Conservation (phyloP, 495 filamentous ascomycete species). For the Talaromyces liani region DNA sequence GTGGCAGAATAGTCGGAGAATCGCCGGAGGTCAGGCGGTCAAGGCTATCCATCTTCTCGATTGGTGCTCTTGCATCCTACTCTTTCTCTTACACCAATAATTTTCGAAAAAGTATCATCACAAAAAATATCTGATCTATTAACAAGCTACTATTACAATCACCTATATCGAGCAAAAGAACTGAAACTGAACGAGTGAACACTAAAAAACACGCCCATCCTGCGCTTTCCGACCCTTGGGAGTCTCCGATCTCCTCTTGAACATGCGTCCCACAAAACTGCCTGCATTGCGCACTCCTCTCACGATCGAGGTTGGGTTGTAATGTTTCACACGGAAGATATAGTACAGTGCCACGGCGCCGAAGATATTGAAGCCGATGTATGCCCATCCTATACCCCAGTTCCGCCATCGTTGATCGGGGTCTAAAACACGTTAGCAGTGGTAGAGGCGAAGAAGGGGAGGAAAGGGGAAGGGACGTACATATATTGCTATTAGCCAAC, state of each 20-base stretch:
- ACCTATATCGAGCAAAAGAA: background rate
- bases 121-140: background rate
- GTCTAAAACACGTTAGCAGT: conserved; percentile 7
- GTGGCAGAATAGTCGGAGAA: background rate
- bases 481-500: conserved; percentile 37
- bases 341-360: conserved; percentile 46
- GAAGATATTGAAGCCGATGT: conserved; percentile 43
- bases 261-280: conserved; percentile 28
- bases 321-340: conserved; percentile 43
- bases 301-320: conserved; percentile 31
- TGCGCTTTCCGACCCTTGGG: conserved; percentile 56
- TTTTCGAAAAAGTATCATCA: too few relatives aligned
- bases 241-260: conserved; percentile 43
- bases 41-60: too few relatives aligned
- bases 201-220: conserved; percentile 21
- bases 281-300: conserved; percentile 21
- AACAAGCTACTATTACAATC: background rate
- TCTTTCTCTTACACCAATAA: too few relatives aligned
- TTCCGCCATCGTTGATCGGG: conserved; percentile 46
- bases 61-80: too few relatives aligned
- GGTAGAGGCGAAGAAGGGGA: too few relatives aligned
- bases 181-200: background rate
- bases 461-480: conserved; percentile 15
- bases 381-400: conserved; percentile 47
- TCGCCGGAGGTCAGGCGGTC: background rate